Percentiles rank a stretch among this genome's conserved stretches.
Conservation (phyloP, 2,329 filamentous ascomycete species). For the Aphanocladium album region DNA sequence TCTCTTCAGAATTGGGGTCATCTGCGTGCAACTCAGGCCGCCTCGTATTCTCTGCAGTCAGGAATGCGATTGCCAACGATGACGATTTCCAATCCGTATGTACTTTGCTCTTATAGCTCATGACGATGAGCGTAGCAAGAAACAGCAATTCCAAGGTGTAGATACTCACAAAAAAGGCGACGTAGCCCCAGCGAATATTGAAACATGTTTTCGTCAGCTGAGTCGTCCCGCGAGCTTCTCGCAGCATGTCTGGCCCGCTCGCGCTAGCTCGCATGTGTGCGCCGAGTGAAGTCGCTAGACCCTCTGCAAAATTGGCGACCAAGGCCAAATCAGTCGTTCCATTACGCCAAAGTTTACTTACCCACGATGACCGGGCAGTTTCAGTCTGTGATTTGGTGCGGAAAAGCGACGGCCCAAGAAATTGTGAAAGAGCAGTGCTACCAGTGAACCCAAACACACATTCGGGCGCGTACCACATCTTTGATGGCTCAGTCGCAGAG, state of each 20-base stretch:
- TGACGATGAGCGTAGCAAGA: background rate
- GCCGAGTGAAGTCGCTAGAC: background rate
- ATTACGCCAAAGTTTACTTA: background rate
- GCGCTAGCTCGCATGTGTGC: background rate
- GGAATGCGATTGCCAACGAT: background rate
- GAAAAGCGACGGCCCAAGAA: background rate
- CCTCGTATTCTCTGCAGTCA: background rate
- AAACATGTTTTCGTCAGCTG: background rate
- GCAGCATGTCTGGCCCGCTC: background rate
- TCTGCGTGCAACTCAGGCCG: background rate
- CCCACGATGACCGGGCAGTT: background rate
- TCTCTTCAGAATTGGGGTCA: background rate
- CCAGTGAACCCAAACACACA: background rate
- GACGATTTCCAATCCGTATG: conserved; percentile 8
- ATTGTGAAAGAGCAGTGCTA: background rate
- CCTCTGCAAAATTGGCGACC: background rate
- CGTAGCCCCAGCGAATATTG: conserved; percentile 1
- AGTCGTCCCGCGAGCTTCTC: background rate
- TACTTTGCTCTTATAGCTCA: background rate
- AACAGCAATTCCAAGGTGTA: background rate
- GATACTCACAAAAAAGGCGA: background rate
- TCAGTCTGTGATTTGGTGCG: background rate
- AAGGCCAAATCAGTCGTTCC: background rate
- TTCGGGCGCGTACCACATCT: background rate
- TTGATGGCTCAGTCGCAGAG: background rate